Base-by-base conservation (phyloP, 441 rosid genomes). In the Pelargonium myrrhifolium region DNA sequence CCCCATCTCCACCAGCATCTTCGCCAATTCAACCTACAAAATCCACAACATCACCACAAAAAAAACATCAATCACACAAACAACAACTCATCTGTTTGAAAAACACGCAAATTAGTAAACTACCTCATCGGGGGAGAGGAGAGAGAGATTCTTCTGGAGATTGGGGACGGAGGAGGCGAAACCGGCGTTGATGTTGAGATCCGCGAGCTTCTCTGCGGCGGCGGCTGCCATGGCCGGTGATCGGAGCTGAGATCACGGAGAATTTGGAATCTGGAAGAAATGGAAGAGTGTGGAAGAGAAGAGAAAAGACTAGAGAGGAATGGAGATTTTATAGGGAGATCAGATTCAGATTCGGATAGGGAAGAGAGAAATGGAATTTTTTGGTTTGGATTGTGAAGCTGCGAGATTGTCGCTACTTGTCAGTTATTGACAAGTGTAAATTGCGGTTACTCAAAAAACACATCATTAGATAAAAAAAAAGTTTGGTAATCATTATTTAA, bases 21-120 rank as follows among this genome's bases (percentile, higher is more conserved):
- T 85, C 4, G 96, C 96, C 85, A 94, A 75, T 73, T 87, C 82
- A 71, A 89, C 72, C 99, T 94, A 83, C 67, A 56, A 53, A 68
- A 68, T 15, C 65, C 72, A 73, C 37, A 26, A 45, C 70, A 63
- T 24, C 10, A 12, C 65, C 37, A n/a, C n/a, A n/a, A n/a, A 22
- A 35, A 42, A 35, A 63, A 15, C 31, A 62, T 28, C 65, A 20
- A 42, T 53, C 39, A 56, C 0, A 28, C 26, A 58, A 66, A 45
- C 58, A 3, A 64, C 61, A 20, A 6, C 0, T 47, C 47, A n/a
- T 64, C 66, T 18, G 39, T 10, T 26, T 6, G 2, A 37, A 15
- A 37, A 21, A 18, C 7, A 37, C 12, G 35, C n/a, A 14, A 21
- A 62, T 26, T n/a, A n/a, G n/a, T n/a, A n/a, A n/a, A n/a, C n/a